These are phyloP conservation scores for Barnettozyma hawaiiensis DNA, from an alignment of 1,139 yeast species.

Conservation along the genomic window DNA sequence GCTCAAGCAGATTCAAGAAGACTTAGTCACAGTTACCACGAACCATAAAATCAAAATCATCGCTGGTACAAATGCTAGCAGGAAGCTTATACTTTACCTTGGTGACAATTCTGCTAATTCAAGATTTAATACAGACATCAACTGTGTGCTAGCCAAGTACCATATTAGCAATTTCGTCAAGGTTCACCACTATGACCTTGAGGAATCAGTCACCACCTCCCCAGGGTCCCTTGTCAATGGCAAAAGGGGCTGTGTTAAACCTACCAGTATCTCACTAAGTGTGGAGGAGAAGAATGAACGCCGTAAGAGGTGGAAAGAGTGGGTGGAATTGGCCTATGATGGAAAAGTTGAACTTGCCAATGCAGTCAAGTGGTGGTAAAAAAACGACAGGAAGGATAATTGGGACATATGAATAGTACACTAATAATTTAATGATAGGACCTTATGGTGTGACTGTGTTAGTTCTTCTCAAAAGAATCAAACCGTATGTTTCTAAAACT, in stretches of 20 bases:
- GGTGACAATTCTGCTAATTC: neutral
- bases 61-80: neutral
- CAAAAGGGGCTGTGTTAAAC: slow-evolving; percentile 22
- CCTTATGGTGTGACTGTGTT: no score
- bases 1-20: neutral
- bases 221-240: neutral
- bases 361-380: neutral
- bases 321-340: neutral
- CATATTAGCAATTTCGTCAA: neutral
- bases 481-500: no score
- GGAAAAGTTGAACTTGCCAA: slow-evolving; percentile 1
- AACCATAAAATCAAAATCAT: slow-evolving; percentile 1
- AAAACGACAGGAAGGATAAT: neutral
- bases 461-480: no score
- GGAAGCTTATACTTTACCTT: neutral
- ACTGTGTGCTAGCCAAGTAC: neutral
- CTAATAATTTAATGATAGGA: no score
- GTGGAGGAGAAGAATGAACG: neutral
- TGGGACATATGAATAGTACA: neutral
- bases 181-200: neutral
- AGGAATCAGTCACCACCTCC: neutral
- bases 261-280: neutral
- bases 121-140: neutral
- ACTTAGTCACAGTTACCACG: neutral
- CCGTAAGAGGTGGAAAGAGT: neutral